These are phyloP conservation scores for Sphagnum contortum DNA, from an alignment of 225 moss, liverwort and hornwort species.

Conservation along the genomic window DNA sequence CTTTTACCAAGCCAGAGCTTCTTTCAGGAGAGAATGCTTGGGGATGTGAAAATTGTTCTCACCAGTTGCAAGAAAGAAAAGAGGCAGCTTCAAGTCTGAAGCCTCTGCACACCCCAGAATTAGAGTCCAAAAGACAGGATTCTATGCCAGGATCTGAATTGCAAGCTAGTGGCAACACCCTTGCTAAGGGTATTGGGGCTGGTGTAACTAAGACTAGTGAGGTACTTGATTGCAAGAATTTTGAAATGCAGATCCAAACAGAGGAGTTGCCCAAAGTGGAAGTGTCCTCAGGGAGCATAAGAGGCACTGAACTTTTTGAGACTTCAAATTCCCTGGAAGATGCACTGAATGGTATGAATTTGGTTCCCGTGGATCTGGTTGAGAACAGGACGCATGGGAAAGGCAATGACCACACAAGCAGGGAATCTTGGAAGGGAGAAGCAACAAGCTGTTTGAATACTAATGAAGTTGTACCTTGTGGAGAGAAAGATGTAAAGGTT, in stretches of 20 bases:
- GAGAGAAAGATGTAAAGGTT: slow-evolving; percentile 1
- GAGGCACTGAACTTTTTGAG: slow-evolving; percentile 1
- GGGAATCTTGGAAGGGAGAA: not conserved
- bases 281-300: not conserved
- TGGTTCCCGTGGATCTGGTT: not conserved
- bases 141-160: slow-evolving; percentile 2
- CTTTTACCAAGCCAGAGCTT: slow-evolving; percentile 65
- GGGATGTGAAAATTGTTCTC: slow-evolving; percentile 78
- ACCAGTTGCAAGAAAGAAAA: slow-evolving; percentile 17
- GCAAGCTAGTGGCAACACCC: not conserved
- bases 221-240: not conserved
- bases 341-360: slow-evolving; percentile 7
- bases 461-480: not conserved
- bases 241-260: slow-evolving; percentile 5
- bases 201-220: not conserved
- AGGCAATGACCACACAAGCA: not conserved
- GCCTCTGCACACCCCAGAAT: not conserved
- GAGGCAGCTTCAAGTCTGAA: slow-evolving; percentile 6
- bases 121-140: slow-evolving; percentile 3
- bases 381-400: not conserved
- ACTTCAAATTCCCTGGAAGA: slow-evolving; percentile 9
- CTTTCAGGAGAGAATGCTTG: slow-evolving; percentile 86
- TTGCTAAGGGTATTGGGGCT: not conserved
- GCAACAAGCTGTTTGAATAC: not conserved
- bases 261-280: too few species aligned